Evolutionary conservation across 2,329 filamentous ascomycete genomes (phyloP), one percentile per base, ranked within the genome.

Genomic region (Fusarium subtropicale): DNA sequence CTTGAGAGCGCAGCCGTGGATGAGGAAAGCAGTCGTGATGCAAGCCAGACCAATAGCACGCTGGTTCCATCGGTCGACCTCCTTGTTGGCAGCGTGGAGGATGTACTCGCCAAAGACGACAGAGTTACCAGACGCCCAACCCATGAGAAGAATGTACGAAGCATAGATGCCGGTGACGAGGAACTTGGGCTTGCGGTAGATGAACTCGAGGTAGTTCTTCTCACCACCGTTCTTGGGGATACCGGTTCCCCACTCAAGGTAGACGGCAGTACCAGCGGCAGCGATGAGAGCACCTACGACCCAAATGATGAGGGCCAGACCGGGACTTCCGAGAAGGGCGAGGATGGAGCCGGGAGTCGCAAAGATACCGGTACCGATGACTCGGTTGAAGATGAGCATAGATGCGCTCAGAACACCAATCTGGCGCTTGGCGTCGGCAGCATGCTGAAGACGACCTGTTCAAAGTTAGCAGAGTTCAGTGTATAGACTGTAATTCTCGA

Each of bases 81-180:
- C 85, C 24, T 88, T 83, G 15, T 87, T 80, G 13, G 89, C 87
- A 11, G 90, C 90, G 73, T 90, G 84, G 3, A 92, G 83, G 59
- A 92, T 88, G 77, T 92, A 92, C 75, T 91, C 88, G 63, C 89
- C 89, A 68, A 92, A 91, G 39, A 91, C 85, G 66, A 92, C 87
- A 1, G 86, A 90, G 77, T 92, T 92, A 16, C 87, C 87, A 9
- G 86, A 87, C 0, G 88, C 88, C 88, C 88, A 91, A 15, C 86
- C 88, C 20, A 91, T 84, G 2, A 91, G 82, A 28, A 91, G 74
- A 15, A 90, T 86, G 65, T 91, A 90, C 31, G 85, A 84, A 6
- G 84, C 81, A 77, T 90, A 91, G 57, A 90, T 79, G 16, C 83
- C 85, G 10, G 88, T 91, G 46, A 83, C 84, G 11, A 91, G 82